Evolutionary conservation across 345 rosid genomes (phyloP), one percentile per base, ranked within the genome.

Genomic region (Rhizophora apiculata): DNA sequence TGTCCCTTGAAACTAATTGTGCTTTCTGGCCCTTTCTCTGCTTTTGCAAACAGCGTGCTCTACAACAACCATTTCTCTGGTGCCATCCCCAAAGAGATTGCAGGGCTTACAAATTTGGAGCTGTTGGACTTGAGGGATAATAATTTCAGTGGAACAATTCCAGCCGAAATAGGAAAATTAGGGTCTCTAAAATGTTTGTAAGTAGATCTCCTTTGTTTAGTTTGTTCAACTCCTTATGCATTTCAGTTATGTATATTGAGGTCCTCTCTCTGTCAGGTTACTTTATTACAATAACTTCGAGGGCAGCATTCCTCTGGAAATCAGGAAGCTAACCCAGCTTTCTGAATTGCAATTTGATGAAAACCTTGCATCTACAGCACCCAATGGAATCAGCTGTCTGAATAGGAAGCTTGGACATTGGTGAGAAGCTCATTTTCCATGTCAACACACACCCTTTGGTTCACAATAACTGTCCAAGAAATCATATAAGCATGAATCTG

Each of bases 111-210:
- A 2, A 80, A 81, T 70, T 74, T 92, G 20, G 84, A 88, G 74
- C 30, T 87, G 16, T 79, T 90, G 83, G 98, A 92, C 76, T 79
- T 90, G 64, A 83, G 91, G 74, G 83, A 83, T 48, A 95, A 92
- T 74, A 78, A 85, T 73, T 78, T 95, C 62, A 74, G 64, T 60
- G 98, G 98, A 77, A 73, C 43, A 32, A 77, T 95, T 82, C 99
- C 98, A 53, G 71, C 34, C 22, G 91, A 85, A 72, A 72, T 90
- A 69, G 73, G 76, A 76, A 72, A 64, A 30, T 67, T 83, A 64
- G 54, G 55, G 39, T 79, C 94, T 49, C 83, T 85, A 48, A 91
- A 82, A 74, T 66, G 76, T 82, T 81, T 95, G 98, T 95, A 72
- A 86, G 99, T 83, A 61, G 3, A 52, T 67, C 37, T 67, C 36